Conservation (phyloP, 352 stramenopile species). For the Aphanomyces stellatus region DNA sequence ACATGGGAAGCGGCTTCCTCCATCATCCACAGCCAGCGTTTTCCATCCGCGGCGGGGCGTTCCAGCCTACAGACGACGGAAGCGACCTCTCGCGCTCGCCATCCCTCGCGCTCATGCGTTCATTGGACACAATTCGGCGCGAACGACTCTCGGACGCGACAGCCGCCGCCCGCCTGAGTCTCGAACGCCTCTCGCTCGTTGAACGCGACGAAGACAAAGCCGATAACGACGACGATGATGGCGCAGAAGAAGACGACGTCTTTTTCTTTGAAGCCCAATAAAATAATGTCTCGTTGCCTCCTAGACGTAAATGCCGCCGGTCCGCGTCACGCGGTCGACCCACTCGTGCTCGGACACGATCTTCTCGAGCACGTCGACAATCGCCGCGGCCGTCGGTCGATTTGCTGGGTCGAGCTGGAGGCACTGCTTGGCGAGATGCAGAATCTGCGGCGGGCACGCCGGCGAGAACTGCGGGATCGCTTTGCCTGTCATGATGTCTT, state of each 20-base stretch:
- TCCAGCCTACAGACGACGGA: not conserved
- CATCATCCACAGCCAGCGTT: not conserved
- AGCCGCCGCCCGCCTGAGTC: not conserved
- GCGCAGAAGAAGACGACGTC: conserved; percentile 4
- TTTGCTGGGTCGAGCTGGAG: conserved; percentile 17
- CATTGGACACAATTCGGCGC: not conserved
- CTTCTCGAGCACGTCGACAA: conserved; percentile 16
- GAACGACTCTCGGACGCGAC: not conserved
- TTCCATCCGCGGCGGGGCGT: not conserved
- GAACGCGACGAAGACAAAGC: conserved; percentile 15
- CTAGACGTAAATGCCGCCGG: conserved; percentile 14
- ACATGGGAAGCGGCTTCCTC: conserved; percentile 18
- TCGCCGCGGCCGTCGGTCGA: not conserved
- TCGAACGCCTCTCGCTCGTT: conserved; percentile 9
- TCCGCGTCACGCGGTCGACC: not conserved
- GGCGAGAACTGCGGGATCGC: not conserved
- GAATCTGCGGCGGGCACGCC: not conserved
- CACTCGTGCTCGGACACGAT: not conserved
- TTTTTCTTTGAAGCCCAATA: conserved; percentile 21
- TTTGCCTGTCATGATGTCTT: conserved; percentile 20
- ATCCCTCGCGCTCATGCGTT: conserved; percentile 13
- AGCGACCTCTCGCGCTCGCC: conserved; percentile 15
- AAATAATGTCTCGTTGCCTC: not conserved
- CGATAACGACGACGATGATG: not conserved
- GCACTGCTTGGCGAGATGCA: conserved; percentile 6